A percentile compares a stretch with the other conserved stretches of the same genome.
phyloP scores from a whole-genome alignment of 176 grass and related monocot species.

The Lolium rigidum region DNA sequence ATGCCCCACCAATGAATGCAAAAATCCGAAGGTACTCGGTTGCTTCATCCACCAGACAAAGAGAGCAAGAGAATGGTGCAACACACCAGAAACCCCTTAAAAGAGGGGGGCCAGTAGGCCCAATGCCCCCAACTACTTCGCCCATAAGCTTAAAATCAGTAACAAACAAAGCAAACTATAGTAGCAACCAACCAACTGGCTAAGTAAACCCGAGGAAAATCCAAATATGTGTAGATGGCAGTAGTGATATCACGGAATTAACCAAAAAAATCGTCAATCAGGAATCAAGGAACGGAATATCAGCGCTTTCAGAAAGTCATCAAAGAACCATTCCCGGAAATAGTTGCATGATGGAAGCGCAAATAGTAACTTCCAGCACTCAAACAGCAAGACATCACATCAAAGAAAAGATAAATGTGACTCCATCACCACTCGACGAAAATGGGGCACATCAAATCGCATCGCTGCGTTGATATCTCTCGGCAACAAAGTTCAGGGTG shows the following conservation, averaged over 20 bases:
- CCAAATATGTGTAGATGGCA: not conserved
- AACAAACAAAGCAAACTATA: slow-evolving; percentile 22
- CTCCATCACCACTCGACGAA: slow-evolving; percentile 30
- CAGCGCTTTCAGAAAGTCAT: slow-evolving; percentile 30
- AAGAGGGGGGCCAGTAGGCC: slow-evolving; percentile 40
- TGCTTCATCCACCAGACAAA: slow-evolving; percentile 47
- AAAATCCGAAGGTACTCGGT: slow-evolving; percentile 33
- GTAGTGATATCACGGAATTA: not conserved
- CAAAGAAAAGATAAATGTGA: slow-evolving; percentile 33
- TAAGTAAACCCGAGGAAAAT: not conserved
- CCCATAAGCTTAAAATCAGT: slow-evolving; percentile 41
- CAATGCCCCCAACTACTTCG: slow-evolving; percentile 47
- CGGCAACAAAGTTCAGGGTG: slow-evolving; percentile 5
- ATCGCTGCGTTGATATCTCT: slow-evolving; percentile 9
- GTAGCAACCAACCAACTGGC: slow-evolving; percentile 23
- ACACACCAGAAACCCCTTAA: slow-evolving; percentile 51
- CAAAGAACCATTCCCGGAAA: slow-evolving; percentile 34
- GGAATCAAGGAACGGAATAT: slow-evolving; percentile 24
- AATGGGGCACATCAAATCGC: slow-evolving; percentile 39
- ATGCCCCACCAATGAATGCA: slow-evolving; percentile 32
- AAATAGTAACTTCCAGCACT: not conserved
- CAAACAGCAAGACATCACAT: slow-evolving; percentile 32
- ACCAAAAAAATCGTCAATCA: not conserved
- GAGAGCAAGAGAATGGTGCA: slow-evolving; percentile 45
- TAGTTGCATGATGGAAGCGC: not conserved